Base-by-base conservation (phyloP, 2,329 filamentous ascomycete species). In the Blastomyces silverae region DNA sequence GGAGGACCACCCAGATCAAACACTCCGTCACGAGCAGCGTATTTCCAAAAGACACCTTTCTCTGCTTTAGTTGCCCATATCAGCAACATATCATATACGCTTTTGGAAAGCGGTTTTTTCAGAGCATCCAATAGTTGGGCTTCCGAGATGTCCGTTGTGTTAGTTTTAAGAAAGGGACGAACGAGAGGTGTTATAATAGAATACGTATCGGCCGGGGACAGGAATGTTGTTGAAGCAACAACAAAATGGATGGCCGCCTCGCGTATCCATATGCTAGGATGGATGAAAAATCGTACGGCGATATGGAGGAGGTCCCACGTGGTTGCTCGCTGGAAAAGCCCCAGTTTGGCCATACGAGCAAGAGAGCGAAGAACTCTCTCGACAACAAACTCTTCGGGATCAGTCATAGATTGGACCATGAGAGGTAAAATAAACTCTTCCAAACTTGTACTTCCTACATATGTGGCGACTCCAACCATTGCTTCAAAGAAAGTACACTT, bases 401-500 rank as follows among this genome's bases (percentile, higher is more conserved):
- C 94, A 0, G 92, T 91, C 70, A 99, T 81, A 8, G 94, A 93
- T 75, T 97, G 94, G 2, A 97, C 85, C 91, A 99, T 97, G 17
- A 99, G 81, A 0, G 95, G 94, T 34, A 99, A 79, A 68, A 97
- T 96, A 71, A 97, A 99, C 70, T 96, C 92, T 76, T 99, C 94
- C 42, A 99, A 79, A 69, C 89, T 95, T 44, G 88, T 90, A 66
- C 90, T 92, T 37, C 94, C 94, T 44, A 97, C 85, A 70, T 96
- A 96, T 0, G 90, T 86, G 3, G 92, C 91, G 68, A 99, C 92
- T 3, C 92, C 93, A 20, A 97, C 91, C 34, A 97, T 91, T 0
- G 92, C 91, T 72, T 96, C 92, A 72, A 99, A 97, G 74, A 97
- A 97, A 2, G 93, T 92, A 71, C 92, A 97, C 75, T 96, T 97